These are phyloP conservation scores for Camelina laxa DNA, from an alignment of 345 rosid genomes.

Conservation along the genomic window DNA sequence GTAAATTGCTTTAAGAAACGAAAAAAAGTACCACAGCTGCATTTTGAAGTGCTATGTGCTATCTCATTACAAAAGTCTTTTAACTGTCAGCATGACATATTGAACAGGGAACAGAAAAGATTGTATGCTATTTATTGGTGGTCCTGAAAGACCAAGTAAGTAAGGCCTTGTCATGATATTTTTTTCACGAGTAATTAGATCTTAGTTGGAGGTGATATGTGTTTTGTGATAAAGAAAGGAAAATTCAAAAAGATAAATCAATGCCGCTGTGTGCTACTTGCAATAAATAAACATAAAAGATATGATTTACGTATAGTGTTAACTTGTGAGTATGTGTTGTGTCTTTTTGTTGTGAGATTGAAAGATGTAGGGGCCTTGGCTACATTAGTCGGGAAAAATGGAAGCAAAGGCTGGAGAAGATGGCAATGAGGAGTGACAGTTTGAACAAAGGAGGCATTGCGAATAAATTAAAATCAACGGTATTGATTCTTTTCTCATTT, in stretches of 20 bases:
- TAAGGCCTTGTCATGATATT: slow-evolving; percentile 29
- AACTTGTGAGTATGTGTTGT: slow-evolving; percentile 32
- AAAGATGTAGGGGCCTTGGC: slow-evolving; percentile 53
- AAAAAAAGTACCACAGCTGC: slow-evolving; percentile 10
- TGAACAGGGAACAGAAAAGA: slow-evolving; percentile 26
- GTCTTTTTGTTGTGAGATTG: slow-evolving; percentile 25
- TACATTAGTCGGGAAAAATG: slow-evolving; percentile 13
- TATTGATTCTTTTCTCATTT: slow-evolving; percentile 25
- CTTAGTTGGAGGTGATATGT: slow-evolving; percentile 33
- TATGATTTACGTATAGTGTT: slow-evolving; percentile 19
- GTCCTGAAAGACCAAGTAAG: slow-evolving; percentile 38
- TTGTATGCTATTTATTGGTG: slow-evolving; percentile 40
- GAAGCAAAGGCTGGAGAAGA: slow-evolving; percentile 28
- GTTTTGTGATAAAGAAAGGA: slow-evolving; percentile 15
- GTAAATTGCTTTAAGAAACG: slow-evolving; percentile 22
- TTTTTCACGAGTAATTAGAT: slow-evolving; percentile 23
- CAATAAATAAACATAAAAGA: slow-evolving; percentile 32
- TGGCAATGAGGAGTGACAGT: slow-evolving; percentile 50
- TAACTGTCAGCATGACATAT: slow-evolving; percentile 34
- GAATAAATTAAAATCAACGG: slow-evolving; percentile 27
- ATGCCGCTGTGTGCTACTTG: slow-evolving; percentile 27
- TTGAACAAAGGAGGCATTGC: slow-evolving; percentile 53
- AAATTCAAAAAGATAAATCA: slow-evolving; percentile 10
- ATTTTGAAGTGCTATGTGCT: slow-evolving; percentile 1
- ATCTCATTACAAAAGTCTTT: slow-evolving; percentile 18